Conservation (phyloP, 768 basidiomycete genomes). For the Tulasnella sp. region DNA sequence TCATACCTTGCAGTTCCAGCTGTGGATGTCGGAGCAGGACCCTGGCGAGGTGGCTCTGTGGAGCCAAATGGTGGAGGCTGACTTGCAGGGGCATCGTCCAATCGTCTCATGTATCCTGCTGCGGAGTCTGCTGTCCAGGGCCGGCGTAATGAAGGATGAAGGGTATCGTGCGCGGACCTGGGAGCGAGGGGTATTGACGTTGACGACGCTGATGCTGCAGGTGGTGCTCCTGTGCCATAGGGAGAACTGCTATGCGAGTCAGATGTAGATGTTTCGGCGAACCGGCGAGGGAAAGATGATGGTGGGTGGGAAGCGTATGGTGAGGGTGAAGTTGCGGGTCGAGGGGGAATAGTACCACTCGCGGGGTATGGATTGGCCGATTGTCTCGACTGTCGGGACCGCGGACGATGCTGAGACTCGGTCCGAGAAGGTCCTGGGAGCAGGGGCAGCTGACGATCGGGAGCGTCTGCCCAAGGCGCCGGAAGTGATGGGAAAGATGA, state of each 20-base stretch:
- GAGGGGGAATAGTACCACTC: neutral
- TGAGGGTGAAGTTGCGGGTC: constrained; percentile 14
- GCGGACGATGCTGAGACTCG: constrained; percentile 6
- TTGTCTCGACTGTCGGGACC: neutral
- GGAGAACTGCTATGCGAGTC: neutral
- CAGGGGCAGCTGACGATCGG: constrained; percentile 1
- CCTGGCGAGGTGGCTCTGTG: neutral
- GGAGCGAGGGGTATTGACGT: neutral
- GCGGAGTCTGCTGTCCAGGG: neutral
- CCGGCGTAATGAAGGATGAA: neutral
- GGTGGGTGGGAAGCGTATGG: constrained; percentile 4
- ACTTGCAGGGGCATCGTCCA: neutral
- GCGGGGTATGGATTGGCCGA: neutral
- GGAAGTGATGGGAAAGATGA: neutral
- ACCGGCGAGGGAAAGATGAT: constrained; percentile 15
- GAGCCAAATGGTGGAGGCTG: neutral
- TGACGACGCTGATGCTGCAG: neutral
- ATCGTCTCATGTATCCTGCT: neutral
- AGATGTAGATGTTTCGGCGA: neutral
- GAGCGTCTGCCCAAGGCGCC: neutral
- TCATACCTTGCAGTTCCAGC: constrained; percentile 20
- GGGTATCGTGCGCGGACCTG: neutral
- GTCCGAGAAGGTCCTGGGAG: constrained; percentile 6
- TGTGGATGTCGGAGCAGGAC: neutral
- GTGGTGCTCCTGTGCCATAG: neutral